Evolutionary conservation across 2,329 filamentous ascomycete genomes (phyloP).

Genomic region (Botrytis paeoniae): DNA sequence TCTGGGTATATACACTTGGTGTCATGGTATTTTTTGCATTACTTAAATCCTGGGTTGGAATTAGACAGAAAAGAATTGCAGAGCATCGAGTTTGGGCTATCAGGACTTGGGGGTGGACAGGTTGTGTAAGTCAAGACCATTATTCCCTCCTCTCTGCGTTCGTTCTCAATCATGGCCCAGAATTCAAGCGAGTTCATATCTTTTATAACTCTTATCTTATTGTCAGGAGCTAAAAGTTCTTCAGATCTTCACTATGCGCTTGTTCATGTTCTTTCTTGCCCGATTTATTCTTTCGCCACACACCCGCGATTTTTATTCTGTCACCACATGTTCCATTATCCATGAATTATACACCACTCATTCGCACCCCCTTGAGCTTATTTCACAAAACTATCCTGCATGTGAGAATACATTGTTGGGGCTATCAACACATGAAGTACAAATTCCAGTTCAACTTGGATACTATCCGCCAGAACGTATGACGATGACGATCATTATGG

Average conservation of each 20-base stretch:
- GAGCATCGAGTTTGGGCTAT: slow-evolving; percentile 13
- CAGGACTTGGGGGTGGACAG: slow-evolving; percentile 16
- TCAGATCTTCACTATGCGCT: slow-evolving; percentile 9
- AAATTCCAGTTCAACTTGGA: background rate
- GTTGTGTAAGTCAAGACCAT: background rate
- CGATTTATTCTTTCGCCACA: background rate
- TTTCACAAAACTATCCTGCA: background rate
- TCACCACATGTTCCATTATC: slow-evolving; percentile 1
- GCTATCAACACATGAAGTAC: background rate
- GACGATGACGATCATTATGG: background rate
- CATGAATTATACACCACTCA: background rate
- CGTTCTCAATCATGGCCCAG: too few relatives aligned
- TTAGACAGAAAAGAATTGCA: background rate
- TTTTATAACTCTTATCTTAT: background rate
- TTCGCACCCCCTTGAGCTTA: background rate
- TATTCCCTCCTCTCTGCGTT: background rate
- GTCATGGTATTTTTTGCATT: background rate
- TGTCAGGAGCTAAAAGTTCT: background rate
- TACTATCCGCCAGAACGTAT: background rate
- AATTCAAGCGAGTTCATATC: too few relatives aligned
- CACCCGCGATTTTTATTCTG: slow-evolving; percentile 3
- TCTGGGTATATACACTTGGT: slow-evolving; percentile 9
- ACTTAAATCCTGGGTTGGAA: slow-evolving; percentile 1
- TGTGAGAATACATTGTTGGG: background rate
- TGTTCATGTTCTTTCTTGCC: background rate